Base-by-base conservation (phyloP, 2,329 filamentous ascomycete species). In the Cladorrhinum sp. region DNA sequence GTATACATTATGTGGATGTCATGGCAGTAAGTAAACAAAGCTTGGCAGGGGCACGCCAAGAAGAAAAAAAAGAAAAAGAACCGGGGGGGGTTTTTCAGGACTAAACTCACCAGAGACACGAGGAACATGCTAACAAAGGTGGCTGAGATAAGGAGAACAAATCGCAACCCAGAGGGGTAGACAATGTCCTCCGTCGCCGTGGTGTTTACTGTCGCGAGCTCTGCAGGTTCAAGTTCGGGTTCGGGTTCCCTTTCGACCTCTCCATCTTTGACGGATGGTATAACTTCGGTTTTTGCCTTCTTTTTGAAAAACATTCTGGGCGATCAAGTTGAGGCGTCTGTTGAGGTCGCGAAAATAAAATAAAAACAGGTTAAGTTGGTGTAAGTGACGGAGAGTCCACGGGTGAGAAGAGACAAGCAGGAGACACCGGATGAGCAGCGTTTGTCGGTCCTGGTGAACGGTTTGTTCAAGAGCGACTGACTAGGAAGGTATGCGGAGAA, bases 101-200 rank as follows among this genome's bases (percentile, higher is more conserved):
- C 27, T 18, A 62, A 65, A 27, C 65, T 8, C 41, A 64, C 65
- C 7, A 65, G 56, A 29, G 55, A 50, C 8, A 66, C 63, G 1
- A 68, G 57, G 22, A 68, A 67, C 55, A 68, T 59, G 61, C 57
- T 62, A 5, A 22, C 41, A 18, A 45, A 45, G 2, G 41, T 45
- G 20, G 41, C 41, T 4, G 41, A 20, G 2, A 45, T 3, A 2
- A 45, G 10, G n/a, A 45, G 41, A 18, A 45, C 41, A n/a, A 45
- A 45, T 45, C 41, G 41, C 41, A 45, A 45, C 18, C 41, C 41
- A n/a, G 41, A 45, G 2, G 41, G 41, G 41, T 45, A 45, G 41
- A 45, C 41, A 7, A 45, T 45, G n/a, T 45, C 41, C 41, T 45
- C 41, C 8, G 41, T 45, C 41, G 41, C 41, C n/a, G 41, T 45